A percentile compares a stretch with the other conserved stretches of the same genome.
Evolutionary conservation across 2,329 filamentous ascomycete species (phyloP).

Genomic region (Didymella segeticola): DNA sequence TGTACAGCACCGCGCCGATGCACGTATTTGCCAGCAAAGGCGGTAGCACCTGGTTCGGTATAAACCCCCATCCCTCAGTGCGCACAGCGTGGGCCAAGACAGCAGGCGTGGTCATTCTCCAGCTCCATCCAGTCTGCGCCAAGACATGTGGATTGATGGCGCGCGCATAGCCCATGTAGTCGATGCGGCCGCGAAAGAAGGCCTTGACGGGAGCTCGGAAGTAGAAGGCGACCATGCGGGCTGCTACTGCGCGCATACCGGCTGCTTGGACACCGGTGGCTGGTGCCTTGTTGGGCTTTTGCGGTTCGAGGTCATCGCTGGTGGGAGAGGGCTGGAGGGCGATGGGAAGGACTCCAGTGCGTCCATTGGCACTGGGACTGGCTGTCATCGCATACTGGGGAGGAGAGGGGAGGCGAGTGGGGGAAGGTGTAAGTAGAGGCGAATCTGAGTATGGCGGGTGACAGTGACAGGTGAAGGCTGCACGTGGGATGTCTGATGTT

Average conservation of each 20-base stretch:
- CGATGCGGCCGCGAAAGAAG: slow-evolving; percentile 88
- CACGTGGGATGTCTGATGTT: slow-evolving; percentile 19
- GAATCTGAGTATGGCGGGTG: neutral
- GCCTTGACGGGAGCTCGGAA: slow-evolving; percentile 90
- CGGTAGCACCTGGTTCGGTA: slow-evolving; percentile 78
- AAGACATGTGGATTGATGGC: slow-evolving; percentile 66
- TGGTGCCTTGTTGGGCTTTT: slow-evolving; percentile 60
- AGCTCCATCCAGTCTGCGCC: slow-evolving; percentile 61
- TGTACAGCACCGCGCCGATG: slow-evolving; percentile 77
- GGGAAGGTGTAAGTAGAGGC: slow-evolving; percentile 20
- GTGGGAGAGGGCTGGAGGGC: slow-evolving; percentile 15
- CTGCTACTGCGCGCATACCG: slow-evolving; percentile 80
- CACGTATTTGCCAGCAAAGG: slow-evolving; percentile 76
- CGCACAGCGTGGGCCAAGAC: slow-evolving; percentile 71
- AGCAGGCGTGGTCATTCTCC: slow-evolving; percentile 72
- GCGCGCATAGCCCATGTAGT: slow-evolving; percentile 73
- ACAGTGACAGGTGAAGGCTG: slow-evolving; percentile 6
- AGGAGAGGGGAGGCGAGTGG: slow-evolving; percentile 19
- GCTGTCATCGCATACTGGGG: slow-evolving; percentile 47
- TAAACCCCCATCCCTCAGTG: slow-evolving; percentile 74
- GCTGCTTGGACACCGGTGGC: slow-evolving; percentile 82
- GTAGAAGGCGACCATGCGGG: slow-evolving; percentile 86
- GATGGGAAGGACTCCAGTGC: slow-evolving; percentile 41
- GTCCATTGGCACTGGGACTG: slow-evolving; percentile 45
- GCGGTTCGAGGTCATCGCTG: slow-evolving; percentile 27